Evolutionary conservation across 805 yeast genomes (phyloP), one percentile per base, ranked within the genome.

Genomic region (Naumovozyma dairenensis): DNA sequence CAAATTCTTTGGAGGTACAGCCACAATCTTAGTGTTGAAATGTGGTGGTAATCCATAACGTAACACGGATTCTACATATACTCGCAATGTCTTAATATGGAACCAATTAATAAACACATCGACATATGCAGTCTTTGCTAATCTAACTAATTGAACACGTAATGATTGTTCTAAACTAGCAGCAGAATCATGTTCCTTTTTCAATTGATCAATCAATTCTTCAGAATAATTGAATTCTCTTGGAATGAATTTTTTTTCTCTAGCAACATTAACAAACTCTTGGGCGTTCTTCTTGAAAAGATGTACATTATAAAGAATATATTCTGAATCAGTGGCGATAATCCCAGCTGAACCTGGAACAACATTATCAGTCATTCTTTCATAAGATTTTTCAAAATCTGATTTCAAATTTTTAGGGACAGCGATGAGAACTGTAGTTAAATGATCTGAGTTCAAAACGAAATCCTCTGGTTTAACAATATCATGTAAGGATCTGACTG

Each of bases 31-130:
- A 10, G 72, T 65, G 53, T 74, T 72, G 58, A 89, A 92, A 49
- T 80, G 80, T 20, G 97, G 96, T 22, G 98, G 99, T 44, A 92
- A 71, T 1, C 99, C 99, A 58, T 92, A 92, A 61, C 99, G 78
- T 57, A 92, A 70, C 12, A 92, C 95, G 32, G 86, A 73, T 63
- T 92, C 99, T 25, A 89, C 95, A 59, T 81, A 92, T 14, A 83
- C 71, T 46, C 96, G 77, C 34, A 92, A 69, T 4, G 83, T 75
- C 61, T 86, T 86, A 46, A 92, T 72, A 60, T 92, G 98, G 53
- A 83, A 69, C 96, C 96, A 86, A 44, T 80, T 75, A 46, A 83
- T 69, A 41, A 82, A 67, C 33, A 87, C 75, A 51, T 92, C 97
- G 16, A 81, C 69, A 57, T 80, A 92, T n/a, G 97, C 93, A 16